Conservation (phyloP, 192 early-diverging fungal species). For the Irineochytrium annulatum region DNA sequence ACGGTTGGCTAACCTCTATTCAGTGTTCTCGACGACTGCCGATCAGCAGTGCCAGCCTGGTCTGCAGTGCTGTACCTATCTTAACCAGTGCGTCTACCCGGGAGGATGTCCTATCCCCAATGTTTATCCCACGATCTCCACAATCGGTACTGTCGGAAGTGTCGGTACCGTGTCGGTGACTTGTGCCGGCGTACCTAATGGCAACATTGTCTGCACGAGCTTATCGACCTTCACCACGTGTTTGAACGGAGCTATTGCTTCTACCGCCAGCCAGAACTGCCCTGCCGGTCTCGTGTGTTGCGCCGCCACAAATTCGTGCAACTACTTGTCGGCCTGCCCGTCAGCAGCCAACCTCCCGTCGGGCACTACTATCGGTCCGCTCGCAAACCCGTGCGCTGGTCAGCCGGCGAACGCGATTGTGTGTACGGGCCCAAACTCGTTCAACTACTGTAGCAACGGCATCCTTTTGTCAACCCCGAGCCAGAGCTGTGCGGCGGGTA, state of each 20-base stretch:
- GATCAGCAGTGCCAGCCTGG: not conserved
- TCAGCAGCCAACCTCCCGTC: not conserved
- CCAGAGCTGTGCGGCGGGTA: not conserved
- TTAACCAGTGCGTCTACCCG: not conserved
- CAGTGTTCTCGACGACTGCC: not conserved
- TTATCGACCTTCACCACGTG: not conserved
- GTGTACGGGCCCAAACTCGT: not conserved
- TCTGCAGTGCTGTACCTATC: not conserved
- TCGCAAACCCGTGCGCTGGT: not conserved
- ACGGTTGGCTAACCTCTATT: no score
- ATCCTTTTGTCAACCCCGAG: not conserved
- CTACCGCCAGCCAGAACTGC: not conserved
- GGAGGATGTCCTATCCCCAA: constrained; percentile 1
- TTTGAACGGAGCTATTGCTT: not conserved
- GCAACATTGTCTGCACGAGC: not conserved
- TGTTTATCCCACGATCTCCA: no score
- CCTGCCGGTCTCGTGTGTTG: constrained; percentile 6
- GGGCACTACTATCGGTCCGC: not conserved
- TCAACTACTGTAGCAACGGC: not conserved
- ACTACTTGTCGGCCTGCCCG: not conserved
- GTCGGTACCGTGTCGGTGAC: no score
- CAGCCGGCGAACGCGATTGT: not conserved
- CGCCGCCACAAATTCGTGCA: not conserved
- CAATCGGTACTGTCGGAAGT: no score
- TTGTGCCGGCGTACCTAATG: not conserved